phyloP scores from a whole-genome alignment of 257 asterid species.

The Primulina tabacum region DNA sequence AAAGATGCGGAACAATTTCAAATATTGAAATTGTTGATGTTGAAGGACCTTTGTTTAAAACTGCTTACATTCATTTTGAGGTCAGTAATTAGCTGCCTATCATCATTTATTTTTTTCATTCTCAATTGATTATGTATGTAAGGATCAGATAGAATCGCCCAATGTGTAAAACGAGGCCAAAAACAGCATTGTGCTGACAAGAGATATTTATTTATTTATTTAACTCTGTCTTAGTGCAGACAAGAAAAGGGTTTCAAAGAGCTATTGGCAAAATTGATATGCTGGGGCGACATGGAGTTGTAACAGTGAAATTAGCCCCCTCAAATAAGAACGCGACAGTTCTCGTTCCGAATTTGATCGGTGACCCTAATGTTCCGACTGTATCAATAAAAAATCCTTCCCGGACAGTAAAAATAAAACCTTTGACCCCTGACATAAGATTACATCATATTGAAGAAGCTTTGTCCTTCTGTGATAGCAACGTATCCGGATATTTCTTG shows the following conservation, averaged over 20 bases:
- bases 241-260: constrained; percentile 33
- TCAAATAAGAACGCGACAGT: constrained; percentile 23
- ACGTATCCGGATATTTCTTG: constrained; percentile 44
- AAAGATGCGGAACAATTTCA: constrained; percentile 39
- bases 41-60: constrained; percentile 23
- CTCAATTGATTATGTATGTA: background rate
- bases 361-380: constrained; percentile 43
- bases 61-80: constrained; percentile 47
- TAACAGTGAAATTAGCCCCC: constrained; percentile 40
- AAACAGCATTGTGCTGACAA: constrained; percentile 4
- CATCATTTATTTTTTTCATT: constrained; percentile 8
- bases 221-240: constrained; percentile 38
- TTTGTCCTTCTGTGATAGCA: constrained; percentile 45
- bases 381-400: constrained; percentile 55
- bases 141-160: background rate
- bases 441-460: constrained; percentile 40
- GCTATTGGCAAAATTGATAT: constrained; percentile 34
- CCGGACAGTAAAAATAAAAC: constrained; percentile 48
- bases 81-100: constrained; percentile 33
- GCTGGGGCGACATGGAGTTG: background rate
- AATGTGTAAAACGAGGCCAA: background rate
- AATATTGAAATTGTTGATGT: constrained; percentile 30
- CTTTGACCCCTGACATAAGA: constrained; percentile 35
- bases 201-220: background rate
- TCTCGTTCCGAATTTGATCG: constrained; percentile 42